These are phyloP conservation scores for Comarum palustre DNA, from an alignment of 306 rosid genomes.

Conservation along the genomic window DNA sequence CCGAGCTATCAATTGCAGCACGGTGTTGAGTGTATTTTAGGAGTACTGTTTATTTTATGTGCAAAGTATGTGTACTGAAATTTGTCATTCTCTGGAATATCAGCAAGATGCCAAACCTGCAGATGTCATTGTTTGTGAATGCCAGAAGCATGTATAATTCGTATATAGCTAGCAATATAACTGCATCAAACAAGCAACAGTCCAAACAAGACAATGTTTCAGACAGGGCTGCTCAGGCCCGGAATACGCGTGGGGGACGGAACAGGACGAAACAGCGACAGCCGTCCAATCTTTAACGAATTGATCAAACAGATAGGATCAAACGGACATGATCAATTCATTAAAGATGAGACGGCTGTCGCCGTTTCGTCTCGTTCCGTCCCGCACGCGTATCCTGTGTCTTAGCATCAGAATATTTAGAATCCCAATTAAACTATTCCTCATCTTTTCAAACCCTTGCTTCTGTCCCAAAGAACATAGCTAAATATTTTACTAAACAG, in stretches of 20 bases:
- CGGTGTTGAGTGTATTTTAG: conserved; percentile 60
- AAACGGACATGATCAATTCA: too few species aligned
- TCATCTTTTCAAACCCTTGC: conserved; percentile 11
- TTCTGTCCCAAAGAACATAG: background rate
- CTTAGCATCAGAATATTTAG: background rate
- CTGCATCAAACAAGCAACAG: background rate
- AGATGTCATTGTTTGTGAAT: conserved; percentile 7
- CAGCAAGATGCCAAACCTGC: conserved; percentile 93
- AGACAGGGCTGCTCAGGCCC: too few species aligned
- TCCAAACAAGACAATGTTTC: background rate
- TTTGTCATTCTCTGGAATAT: conserved; percentile 62
- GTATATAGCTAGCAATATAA: background rate
- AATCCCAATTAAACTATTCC: background rate
- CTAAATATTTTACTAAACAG: background rate
- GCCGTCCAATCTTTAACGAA: too few species aligned
- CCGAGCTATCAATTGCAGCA: conserved; percentile 47
- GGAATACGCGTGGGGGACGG: too few species aligned
- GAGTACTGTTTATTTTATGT: conserved; percentile 75
- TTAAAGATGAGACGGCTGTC: too few species aligned
- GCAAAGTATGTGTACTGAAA: conserved; percentile 87
- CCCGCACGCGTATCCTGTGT: too few species aligned
- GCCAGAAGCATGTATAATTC: background rate
- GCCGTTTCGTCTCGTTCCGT: too few species aligned
- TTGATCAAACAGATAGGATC: too few species aligned
- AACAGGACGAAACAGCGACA: too few species aligned